Evolutionary conservation across 1,139 yeast genomes (phyloP), one percentile per base, ranked within the genome.

Genomic region (Pichia kudriavzevii): DNA sequence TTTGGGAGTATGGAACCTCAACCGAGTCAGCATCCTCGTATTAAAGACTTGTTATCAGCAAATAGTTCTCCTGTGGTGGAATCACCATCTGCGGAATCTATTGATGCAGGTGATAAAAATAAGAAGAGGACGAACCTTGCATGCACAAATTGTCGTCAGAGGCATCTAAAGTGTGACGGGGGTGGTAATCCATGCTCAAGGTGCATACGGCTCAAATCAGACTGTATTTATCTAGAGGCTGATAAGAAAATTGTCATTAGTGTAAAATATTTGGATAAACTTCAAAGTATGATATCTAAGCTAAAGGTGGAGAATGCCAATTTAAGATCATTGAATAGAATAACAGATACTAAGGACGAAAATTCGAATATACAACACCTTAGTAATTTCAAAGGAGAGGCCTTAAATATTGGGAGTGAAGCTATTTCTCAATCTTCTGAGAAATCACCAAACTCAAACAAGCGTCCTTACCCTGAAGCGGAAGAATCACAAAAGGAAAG

Each of bases 111-210:
- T 24, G 33, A 26, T 12, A 28, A 24, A 35, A 25, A 21, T 6
- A 17, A 26, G 13, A 39, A 38, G 20, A 41, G 49, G 31, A 46
- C 47, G 4, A 44, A 30, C 10, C 32, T 46, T 12, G 57, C 57
- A 2, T 83, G 94, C 52, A 74, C 76, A 12, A 60, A 87, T 31
- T 83, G 94, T 51, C 64, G 94, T 27, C 70, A 75, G 32, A 66
- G 91, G 38, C 94, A 83, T 55, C 76, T 79, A 26, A 71, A 82
- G 44, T 83, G 94, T 52, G 87, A 87, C 9, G 93, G 93, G 1
- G 36, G 28, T 8, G 91, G 85, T 1, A 71, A 76, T 26, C 85
- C 88, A 0, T 83, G 94, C 54, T 59, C 64, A 37, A 77, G 78
- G 49, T 83, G 94, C 53, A 61, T 58, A 14, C 56, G 68, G 33